A percentile compares a stretch with the other conserved stretches of the same genome.
These are phyloP conservation scores for Agrocybe praecox DNA, from an alignment of 768 basidiomycete species.

Conservation along the genomic window DNA sequence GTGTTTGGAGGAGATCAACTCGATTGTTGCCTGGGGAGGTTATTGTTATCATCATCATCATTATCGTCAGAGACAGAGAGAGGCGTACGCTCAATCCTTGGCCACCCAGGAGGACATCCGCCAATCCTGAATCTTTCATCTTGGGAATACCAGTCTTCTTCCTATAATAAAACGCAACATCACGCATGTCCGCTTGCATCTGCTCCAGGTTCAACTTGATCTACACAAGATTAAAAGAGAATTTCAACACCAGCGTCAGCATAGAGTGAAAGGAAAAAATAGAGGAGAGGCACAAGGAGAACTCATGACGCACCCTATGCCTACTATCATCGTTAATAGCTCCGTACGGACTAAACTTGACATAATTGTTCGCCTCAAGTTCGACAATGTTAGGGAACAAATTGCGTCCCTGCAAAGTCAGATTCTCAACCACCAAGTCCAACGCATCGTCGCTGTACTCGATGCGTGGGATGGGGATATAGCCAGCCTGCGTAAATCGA, in stretches of 20 bases:
- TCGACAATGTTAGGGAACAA: constrained; percentile 82
- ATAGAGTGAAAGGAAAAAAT: not conserved
- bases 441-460: constrained; percentile 89
- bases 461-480: constrained; percentile 89
- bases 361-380: constrained; percentile 77
- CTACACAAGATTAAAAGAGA: not conserved
- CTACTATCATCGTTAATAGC: constrained; percentile 56
- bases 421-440: constrained; percentile 93
- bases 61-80: not conserved
- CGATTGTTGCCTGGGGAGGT: constrained; percentile 63
- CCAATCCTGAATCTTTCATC: constrained; percentile 80
- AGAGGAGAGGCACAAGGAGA: no score
- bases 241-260: not conserved
- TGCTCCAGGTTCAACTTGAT: constrained; percentile 79
- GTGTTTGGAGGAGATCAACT: constrained; percentile 59
- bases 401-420: constrained; percentile 86
- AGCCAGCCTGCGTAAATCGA: constrained; percentile 52
- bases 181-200: constrained; percentile 92
- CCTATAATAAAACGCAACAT: constrained; percentile 89
- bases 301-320: constrained; percentile 43
- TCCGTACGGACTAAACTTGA: constrained; percentile 84
- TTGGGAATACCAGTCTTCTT: constrained; percentile 86
- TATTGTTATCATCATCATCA: no score
- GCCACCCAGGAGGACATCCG: constrained; percentile 85
- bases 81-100: constrained; percentile 68